Evolutionary conservation across 805 yeast species (phyloP), one percentile per base, ranked within the genome.

Genomic region (Candida alai): DNA sequence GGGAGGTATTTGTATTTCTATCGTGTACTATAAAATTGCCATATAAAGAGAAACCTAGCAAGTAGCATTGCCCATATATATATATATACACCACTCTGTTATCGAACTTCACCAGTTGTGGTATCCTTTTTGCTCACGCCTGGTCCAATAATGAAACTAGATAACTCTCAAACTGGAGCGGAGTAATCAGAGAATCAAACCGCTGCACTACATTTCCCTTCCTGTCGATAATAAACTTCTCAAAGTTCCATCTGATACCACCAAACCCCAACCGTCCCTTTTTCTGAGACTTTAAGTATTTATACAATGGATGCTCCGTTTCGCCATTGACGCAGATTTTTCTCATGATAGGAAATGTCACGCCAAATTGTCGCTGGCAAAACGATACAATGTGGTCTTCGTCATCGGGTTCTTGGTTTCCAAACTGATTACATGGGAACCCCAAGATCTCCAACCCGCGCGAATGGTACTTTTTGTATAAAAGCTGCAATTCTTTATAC

Each of bases 351-450:
- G 68, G 70, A 41, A 62, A 67, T 7, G 60, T 49, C 5, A 65
- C 67, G 1, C 54, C 53, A 33, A 45, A 65, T 19, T 43, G 39
- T 14, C 32, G 16, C 12, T 51, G 51, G 13, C 52, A 50, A 12
- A 39, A 42, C 14, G 29, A 25, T 13, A 48, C 51, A 12, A 63
- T 51, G 19, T 50, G 37, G 4, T 28, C 73, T 32, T 74, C 77
- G 3, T 74, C 52, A 3, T 79, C 80, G 46, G 93, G 81, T 60
- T 89, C 85, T 67, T 93, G 83, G 48, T 74, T 65, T 16, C 83
- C 89, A 55, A 88, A 88, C 56, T 87, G 96, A 62, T 86, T 84
- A 61, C 96, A 85, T 20, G 97, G 97, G 73, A 88, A 87, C 0
- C 88, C 96, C 22, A 88, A 44, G 18, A 88, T 69, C 28, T 63